Evolutionary conservation across 169 alveolate genomes (phyloP).

Genomic region (Plasmodium inui): DNA sequence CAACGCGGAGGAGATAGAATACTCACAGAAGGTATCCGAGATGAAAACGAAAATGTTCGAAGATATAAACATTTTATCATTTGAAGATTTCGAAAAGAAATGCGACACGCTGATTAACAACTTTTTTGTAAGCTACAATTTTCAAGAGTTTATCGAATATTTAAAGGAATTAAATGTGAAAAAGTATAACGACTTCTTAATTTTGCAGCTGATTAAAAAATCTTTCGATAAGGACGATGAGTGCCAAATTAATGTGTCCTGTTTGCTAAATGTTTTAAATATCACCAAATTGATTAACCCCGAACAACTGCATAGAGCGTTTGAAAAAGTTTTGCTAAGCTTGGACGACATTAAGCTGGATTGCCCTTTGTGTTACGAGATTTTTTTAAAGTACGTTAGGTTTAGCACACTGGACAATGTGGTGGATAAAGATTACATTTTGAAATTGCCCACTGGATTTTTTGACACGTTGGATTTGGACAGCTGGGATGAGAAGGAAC

Average conservation of each 20-base stretch:
- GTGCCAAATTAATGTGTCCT: constrained; percentile 66
- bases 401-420: constrained; percentile 69
- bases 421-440: constrained; percentile 49
- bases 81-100: constrained; percentile 71
- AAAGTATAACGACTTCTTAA: constrained; percentile 61
- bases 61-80: constrained; percentile 46
- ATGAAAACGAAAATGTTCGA: constrained; percentile 74
- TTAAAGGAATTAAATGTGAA: constrained; percentile 60
- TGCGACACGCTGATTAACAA: constrained; percentile 49
- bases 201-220: constrained; percentile 54
- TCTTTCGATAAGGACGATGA: constrained; percentile 71
- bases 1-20: constrained; percentile 70
- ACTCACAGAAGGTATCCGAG: constrained; percentile 51
- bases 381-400: constrained; percentile 63
- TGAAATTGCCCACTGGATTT: constrained; percentile 61
- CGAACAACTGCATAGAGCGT: constrained; percentile 74
- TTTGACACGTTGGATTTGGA: constrained; percentile 28
- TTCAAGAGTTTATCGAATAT: constrained; percentile 56
- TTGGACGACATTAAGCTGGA: constrained; percentile 73
- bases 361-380: constrained; percentile 70
- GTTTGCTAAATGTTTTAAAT: constrained; percentile 41
- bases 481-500: constrained; percentile 19
- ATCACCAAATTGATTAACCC: constrained; percentile 60
- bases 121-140: constrained; percentile 36
- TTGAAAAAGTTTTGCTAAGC: constrained; percentile 66